phyloP scores from a whole-genome alignment of 1,284 basidiomycete species.

The Ustilago nuda region DNA sequence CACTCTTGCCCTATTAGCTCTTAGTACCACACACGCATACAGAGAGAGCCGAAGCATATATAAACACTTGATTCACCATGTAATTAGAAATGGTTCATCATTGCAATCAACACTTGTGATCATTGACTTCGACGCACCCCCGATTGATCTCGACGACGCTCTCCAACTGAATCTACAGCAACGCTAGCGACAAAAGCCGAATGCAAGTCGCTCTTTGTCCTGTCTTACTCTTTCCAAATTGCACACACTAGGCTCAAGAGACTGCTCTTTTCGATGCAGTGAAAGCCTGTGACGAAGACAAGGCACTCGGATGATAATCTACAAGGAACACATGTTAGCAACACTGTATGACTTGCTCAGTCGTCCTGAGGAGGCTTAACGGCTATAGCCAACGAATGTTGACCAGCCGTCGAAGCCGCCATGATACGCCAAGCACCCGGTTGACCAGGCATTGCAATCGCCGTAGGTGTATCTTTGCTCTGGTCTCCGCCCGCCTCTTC shows the following conservation, averaged over 20 bases:
- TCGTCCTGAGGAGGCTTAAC: conserved; percentile 61
- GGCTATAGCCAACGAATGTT: conserved; percentile 71
- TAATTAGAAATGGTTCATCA: too few species aligned
- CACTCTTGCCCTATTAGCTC: too few species aligned
- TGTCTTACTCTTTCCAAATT: background rate
- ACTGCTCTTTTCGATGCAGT: background rate
- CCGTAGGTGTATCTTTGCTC: conserved; percentile 75
- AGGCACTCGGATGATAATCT: background rate
- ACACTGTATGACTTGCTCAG: conserved; percentile 9
- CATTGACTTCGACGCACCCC: too few species aligned
- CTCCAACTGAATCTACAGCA: too few species aligned
- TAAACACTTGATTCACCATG: too few species aligned
- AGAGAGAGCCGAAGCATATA: too few species aligned
- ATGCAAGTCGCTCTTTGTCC: too few species aligned
- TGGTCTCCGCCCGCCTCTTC: conserved; percentile 67
- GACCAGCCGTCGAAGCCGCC: conserved; percentile 71
- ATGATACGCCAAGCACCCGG: conserved; percentile 70
- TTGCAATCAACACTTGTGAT: too few species aligned
- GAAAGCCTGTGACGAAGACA: background rate
- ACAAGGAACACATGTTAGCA: background rate
- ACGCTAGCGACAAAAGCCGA: too few species aligned
- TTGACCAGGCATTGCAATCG: conserved; percentile 74
- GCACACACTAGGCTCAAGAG: background rate
- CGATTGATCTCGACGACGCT: too few species aligned
- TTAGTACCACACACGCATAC: too few species aligned